These are phyloP conservation scores for Penicillium polonicum DNA, from an alignment of 2,329 filamentous ascomycete genomes.

Conservation along the genomic window DNA sequence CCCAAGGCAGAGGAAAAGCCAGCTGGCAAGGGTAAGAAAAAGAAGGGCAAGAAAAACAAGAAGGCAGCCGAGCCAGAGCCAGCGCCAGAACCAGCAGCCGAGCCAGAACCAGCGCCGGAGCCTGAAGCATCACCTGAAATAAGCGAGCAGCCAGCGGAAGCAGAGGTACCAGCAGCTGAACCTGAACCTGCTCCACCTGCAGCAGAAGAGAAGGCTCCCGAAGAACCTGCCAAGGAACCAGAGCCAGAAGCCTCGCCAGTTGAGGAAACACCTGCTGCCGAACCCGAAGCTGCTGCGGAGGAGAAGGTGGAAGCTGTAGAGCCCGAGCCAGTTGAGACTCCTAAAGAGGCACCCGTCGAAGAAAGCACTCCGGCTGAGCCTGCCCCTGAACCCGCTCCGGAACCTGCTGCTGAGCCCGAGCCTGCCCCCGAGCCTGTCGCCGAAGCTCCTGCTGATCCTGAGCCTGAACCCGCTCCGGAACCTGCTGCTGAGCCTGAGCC, in stretches of 20 bases:
- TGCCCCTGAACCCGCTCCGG: neutral
- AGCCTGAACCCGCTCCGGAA: conserved; percentile 1
- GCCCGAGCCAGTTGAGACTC: conserved; percentile 8
- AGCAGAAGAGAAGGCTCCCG: neutral
- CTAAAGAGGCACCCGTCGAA: neutral
- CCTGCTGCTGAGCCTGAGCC: neutral
- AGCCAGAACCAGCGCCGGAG: neutral
- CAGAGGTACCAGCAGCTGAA: conserved; percentile 10
- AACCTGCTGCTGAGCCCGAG: neutral
- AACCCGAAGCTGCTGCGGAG: neutral
- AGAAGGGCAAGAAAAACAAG: conserved; percentile 15
- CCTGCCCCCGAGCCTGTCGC: too few species aligned
- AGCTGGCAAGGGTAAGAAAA: conserved; percentile 15
- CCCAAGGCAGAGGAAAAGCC: conserved; percentile 1
- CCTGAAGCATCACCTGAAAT: neutral
- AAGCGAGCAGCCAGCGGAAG: neutral
- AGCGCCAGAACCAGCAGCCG: neutral
- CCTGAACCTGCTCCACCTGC: neutral
- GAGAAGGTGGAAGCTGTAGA: conserved; percentile 1
- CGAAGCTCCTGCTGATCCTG: conserved; percentile 9
- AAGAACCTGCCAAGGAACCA: conserved; percentile 7
- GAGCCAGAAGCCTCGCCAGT: conserved; percentile 9
- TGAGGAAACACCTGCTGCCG: conserved; percentile 11
- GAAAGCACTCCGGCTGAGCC: neutral
- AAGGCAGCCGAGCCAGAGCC: conserved; percentile 9